Evolutionary conservation across 2,329 filamentous ascomycete genomes (phyloP), one percentile per base, ranked within the genome.

Genomic region (Geosmithia morbida): DNA sequence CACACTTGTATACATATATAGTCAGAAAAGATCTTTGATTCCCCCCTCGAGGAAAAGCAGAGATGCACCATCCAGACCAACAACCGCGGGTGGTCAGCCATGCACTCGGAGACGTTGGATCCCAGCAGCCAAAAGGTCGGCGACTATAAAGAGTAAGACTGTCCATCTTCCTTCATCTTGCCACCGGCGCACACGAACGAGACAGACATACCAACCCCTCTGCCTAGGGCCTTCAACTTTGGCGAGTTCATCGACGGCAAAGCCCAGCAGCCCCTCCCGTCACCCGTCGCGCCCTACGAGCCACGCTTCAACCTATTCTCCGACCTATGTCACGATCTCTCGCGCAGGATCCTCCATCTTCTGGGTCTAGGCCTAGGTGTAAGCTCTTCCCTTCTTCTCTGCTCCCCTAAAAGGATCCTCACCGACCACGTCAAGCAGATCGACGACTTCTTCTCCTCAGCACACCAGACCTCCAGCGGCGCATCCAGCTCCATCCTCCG

Each of bases 51-150:
- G 50, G 83, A 88, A 53, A 96, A 95, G 63, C 67, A 79, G 50
- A 67, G 70, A 57, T 94, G 82, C 58, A 76, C 75, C 11, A 94
- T 96, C 52, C 73, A 79, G 55, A 79, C 79, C 26, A 73, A 92
- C 68, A 97, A 97, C 59, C 78, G 81, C 41, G 92, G 90, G 50
- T 98, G 89, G 88, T 78, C 85, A 1, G 80, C 79, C 16, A 89
- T 94, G 84, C 84, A 90, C 57, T 79, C 79, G 13, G 90, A 98
- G 66, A 90, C 83, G 1, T 68, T 97, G 11, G 90, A 97, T 60
- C 87, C 89, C 2, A 79, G 81, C 54, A 79, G 81, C 48, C 88
- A 96, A 62, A 79, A 81, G 63, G 71, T 81, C 30, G 86, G 87
- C 16, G 88, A 95, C 59, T 87, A 87, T 56, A 95, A 95, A 71